A percentile compares a stretch with the other conserved stretches of the same genome.
These are phyloP conservation scores for Botryotinia narcissicola DNA, from an alignment of 2,329 filamentous ascomycete genomes.

Conservation along the genomic window DNA sequence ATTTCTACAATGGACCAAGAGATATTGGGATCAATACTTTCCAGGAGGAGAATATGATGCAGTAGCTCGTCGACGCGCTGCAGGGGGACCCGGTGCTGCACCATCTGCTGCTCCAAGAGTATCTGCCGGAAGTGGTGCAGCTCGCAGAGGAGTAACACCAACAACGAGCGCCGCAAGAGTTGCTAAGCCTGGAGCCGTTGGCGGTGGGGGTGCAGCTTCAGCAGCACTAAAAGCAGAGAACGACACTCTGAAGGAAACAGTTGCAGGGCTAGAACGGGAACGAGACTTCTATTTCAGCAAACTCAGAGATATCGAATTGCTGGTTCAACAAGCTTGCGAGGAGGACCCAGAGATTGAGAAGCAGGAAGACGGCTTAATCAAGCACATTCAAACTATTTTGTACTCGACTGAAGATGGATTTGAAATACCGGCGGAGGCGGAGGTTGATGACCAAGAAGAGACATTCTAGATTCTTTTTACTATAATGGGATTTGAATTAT, in stretches of 20 bases:
- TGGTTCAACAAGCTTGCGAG: slow-evolving; percentile 91
- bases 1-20: slow-evolving; percentile 95
- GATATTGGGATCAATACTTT: slow-evolving; percentile 97
- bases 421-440: slow-evolving; percentile 75
- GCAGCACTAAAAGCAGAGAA: slow-evolving; percentile 83
- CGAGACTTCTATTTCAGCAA: slow-evolving; percentile 99
- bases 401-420: slow-evolving; percentile 96
- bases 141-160: slow-evolving; percentile 44
- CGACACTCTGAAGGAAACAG: slow-evolving; percentile 86
- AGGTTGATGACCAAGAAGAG: slow-evolving; percentile 73
- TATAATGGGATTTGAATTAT: slow-evolving; percentile 26
- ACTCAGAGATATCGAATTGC: slow-evolving; percentile 90
- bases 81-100: slow-evolving; percentile 54
- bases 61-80: slow-evolving; percentile 76
- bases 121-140: slow-evolving; percentile 42
- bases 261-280: slow-evolving; percentile 91
- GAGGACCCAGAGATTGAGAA: slow-evolving; percentile 91
- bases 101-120: slow-evolving; percentile 51
- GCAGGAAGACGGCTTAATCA: slow-evolving; percentile 86
- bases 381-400: slow-evolving; percentile 93
- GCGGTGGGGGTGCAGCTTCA: slow-evolving; percentile 52
- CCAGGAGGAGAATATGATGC: slow-evolving; percentile 97
- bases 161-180: slow-evolving; percentile 45
- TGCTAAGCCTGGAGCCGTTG: slow-evolving; percentile 45
- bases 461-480: slow-evolving; percentile 56